phyloP scores from a whole-genome alignment of 306 rosid genomes.

The Quercus suber region DNA sequence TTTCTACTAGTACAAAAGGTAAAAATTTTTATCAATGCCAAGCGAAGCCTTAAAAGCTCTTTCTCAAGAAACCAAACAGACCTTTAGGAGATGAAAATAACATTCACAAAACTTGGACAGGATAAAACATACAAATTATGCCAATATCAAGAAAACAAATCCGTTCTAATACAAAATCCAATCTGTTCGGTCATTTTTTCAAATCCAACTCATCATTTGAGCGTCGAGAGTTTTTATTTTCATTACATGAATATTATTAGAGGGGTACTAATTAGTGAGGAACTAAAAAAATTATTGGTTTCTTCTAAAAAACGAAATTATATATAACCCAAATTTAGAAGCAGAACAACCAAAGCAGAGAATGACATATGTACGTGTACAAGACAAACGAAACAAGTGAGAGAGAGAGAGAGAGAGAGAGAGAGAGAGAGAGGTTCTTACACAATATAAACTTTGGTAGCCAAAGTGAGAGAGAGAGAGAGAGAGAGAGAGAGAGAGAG shows the following conservation, averaged over 20 bases:
- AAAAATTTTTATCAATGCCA: too few species aligned
- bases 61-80: not conserved
- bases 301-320: not conserved
- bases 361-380: not conserved
- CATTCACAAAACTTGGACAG: not conserved
- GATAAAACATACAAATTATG: not conserved
- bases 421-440: slow-evolving; percentile 42
- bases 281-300: slow-evolving; percentile 6
- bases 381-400: not conserved
- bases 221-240: too few species aligned
- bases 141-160: not conserved
- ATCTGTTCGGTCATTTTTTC: not conserved
- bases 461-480: slow-evolving; percentile 38
- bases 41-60: too few species aligned
- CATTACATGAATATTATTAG: too few species aligned
- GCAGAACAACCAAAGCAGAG: not conserved
- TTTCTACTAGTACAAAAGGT: too few species aligned
- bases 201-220: not conserved
- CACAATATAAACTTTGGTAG: slow-evolving; percentile 79
- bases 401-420: slow-evolving; percentile 23
- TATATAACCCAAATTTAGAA: not conserved
- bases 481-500: slow-evolving; percentile 29
- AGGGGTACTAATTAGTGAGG: not conserved
- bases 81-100: too few species aligned
- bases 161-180: not conserved